phyloP scores from a whole-genome alignment of 140 eudicot genomes.

The Anethum foeniculum region DNA sequence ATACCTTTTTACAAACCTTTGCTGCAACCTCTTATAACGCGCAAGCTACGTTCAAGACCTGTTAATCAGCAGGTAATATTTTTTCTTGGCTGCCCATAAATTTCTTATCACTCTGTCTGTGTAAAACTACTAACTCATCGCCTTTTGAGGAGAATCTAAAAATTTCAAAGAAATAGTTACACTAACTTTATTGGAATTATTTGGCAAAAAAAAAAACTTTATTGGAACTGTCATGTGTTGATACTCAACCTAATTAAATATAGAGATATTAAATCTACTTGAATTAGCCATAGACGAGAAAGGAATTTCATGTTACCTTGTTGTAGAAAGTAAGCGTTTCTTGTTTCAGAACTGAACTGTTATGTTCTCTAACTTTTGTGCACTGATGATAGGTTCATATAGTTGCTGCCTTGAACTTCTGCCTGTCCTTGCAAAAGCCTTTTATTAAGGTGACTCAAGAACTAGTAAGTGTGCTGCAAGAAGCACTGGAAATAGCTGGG shows the following conservation, averaged over 20 bases:
- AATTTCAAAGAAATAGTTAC: neutral
- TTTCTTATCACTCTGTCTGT: neutral
- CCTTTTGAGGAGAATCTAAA: neutral
- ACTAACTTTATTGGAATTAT: neutral
- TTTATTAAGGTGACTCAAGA: conserved; percentile 87
- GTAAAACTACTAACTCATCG: neutral
- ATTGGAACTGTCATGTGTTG: neutral
- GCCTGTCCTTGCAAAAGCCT: conserved; percentile 92
- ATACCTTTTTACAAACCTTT: conserved; percentile 77
- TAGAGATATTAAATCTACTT: neutral
- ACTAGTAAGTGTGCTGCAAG: conserved; percentile 75
- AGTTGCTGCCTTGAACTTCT: conserved; percentile 87
- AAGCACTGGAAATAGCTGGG: conserved; percentile 92
- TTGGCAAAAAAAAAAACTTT: too few relatives aligned
- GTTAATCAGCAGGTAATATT: conserved; percentile 82
- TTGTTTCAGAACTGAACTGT: neutral
- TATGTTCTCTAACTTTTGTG: conserved; percentile 12
- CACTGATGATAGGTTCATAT: conserved; percentile 61
- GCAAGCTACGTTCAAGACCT: conserved; percentile 78
- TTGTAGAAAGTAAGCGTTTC: neutral
- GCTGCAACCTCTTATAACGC: conserved; percentile 82
- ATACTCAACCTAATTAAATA: neutral
- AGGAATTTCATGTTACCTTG: neutral
- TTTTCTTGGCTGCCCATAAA: neutral
- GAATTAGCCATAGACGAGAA: neutral